Base-by-base conservation (phyloP, 2,329 filamentous ascomycete species). In the Botrytis byssoidea region DNA sequence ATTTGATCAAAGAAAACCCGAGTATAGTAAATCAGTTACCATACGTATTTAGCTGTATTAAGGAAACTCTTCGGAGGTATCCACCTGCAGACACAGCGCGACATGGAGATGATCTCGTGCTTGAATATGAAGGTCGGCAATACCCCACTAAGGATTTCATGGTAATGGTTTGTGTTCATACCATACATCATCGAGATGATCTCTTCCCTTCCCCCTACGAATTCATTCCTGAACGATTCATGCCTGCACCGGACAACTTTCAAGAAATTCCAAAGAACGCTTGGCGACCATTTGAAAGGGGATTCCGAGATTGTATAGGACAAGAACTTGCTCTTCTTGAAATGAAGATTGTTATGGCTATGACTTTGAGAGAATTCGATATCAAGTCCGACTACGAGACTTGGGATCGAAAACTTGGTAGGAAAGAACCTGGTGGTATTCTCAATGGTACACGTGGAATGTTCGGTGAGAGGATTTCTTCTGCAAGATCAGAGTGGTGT, bases 241-340 rank as follows among this genome's bases (percentile, higher is more conserved):
- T 85, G 67, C 78, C 80, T 32, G 78, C 77, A 8, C 72, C 79
- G 7, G 77, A 77, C 40, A 77, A 82, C 76, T 79, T 79, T 32
- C 70, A 77, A 61, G 67, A 74, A 16, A 70, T 77, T 5, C 51
- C 75, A 7, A 75, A 75, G 68, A 83, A 85, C 63, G 88, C 87
- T 4, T 90, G 84, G 83, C 83, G 87, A 32, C 83, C 86, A 0
- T 90, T 90, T 78, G 86, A 87, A 75, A 84, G 85, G 73, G 88
- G 88, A 0, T 82, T 84, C 4, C 80, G 88, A 42, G 86, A 86
- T 70, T 91, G 88, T 76, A 85, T 89, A 35, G 88, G 88, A 0
- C 87, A 89, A 79, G 85, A 86, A 75, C 80, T 89, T 60, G 87
- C 86, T 29, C 84, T 86, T 81, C 77, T 77, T 37, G 87, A 88